Conservation (phyloP, 2,329 filamentous ascomycete species). For the Colletotrichum gigasporum region DNA sequence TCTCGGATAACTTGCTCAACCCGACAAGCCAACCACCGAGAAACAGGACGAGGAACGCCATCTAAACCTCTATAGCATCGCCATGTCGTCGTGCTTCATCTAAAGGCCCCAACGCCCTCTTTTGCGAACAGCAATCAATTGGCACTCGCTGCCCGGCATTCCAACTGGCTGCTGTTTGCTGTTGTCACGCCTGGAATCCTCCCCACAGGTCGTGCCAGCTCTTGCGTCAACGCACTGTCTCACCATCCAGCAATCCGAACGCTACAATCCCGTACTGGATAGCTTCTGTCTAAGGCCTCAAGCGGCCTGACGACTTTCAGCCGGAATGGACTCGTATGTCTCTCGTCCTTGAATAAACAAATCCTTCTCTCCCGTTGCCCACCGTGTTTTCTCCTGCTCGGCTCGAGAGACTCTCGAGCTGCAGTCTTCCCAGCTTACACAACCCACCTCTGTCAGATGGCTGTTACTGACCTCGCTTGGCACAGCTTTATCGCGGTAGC, state of each 20-base stretch:
- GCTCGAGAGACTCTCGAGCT: background rate
- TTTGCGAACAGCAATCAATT: background rate
- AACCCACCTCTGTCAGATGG: slow-evolving; percentile 1
- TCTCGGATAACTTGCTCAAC: no score
- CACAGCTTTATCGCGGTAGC: slow-evolving; percentile 63
- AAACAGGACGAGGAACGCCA: background rate
- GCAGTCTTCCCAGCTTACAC: background rate
- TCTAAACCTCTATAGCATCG: slow-evolving; percentile 12
- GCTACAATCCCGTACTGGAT: background rate
- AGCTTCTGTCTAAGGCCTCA: background rate
- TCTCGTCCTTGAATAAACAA: slow-evolving; percentile 7
- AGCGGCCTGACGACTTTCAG: background rate
- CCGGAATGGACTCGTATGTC: slow-evolving; percentile 27
- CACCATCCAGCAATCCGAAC: background rate
- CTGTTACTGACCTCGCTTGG: slow-evolving; percentile 26
- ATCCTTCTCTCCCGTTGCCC: background rate
- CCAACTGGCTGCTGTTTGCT: background rate
- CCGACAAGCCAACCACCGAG: background rate
- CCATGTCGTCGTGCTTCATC: slow-evolving; percentile 21
- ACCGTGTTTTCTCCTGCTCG: background rate
- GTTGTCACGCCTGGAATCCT: background rate
- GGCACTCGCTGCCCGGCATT: no score
- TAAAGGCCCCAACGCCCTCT: slow-evolving; percentile 11
- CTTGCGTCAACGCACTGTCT: slow-evolving; percentile 9
- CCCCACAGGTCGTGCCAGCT: background rate